Evolutionary conservation across 106 monocot species (phyloP).

Genomic region (Posidonia australis): DNA sequence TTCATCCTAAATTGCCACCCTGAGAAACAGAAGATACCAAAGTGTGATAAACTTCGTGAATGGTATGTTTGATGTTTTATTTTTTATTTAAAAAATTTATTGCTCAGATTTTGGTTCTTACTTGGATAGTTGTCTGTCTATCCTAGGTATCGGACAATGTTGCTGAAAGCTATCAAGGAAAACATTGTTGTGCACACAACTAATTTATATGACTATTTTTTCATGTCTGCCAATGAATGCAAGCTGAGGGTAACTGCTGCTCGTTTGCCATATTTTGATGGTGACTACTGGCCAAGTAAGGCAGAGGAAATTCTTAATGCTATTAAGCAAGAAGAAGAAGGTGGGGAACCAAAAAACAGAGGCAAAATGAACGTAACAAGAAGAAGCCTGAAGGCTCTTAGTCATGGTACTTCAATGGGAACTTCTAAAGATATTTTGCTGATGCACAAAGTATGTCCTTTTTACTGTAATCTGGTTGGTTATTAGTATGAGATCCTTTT

Average conservation of each 20-base stretch:
- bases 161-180: conserved; percentile 26
- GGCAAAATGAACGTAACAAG: conserved; percentile 27
- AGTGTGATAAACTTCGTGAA: conserved; percentile 22
- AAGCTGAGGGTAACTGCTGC: conserved; percentile 16
- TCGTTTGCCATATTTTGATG: conserved; percentile 40
- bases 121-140: background rate
- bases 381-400: conserved; percentile 21
- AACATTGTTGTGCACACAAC: conserved; percentile 24
- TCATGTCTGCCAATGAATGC: conserved; percentile 8
- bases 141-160: conserved; percentile 26
- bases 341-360: conserved; percentile 17
- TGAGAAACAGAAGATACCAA: conserved; percentile 26
- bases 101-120: background rate
- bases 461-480: background rate
- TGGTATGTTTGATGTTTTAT: conserved; percentile 23
- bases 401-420: conserved; percentile 4
- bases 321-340: conserved; percentile 20
- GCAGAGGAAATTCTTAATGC: conserved; percentile 21
- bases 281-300: conserved; percentile 28
- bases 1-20: conserved; percentile 33
- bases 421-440: conserved; percentile 24
- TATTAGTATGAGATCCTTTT: background rate
- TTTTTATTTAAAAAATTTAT: background rate
- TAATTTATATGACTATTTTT: conserved; percentile 31
- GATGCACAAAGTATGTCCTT: conserved; percentile 23